phyloP scores from a whole-genome alignment of 352 stramenopile species.

The Elongisporangium anandrum region DNA sequence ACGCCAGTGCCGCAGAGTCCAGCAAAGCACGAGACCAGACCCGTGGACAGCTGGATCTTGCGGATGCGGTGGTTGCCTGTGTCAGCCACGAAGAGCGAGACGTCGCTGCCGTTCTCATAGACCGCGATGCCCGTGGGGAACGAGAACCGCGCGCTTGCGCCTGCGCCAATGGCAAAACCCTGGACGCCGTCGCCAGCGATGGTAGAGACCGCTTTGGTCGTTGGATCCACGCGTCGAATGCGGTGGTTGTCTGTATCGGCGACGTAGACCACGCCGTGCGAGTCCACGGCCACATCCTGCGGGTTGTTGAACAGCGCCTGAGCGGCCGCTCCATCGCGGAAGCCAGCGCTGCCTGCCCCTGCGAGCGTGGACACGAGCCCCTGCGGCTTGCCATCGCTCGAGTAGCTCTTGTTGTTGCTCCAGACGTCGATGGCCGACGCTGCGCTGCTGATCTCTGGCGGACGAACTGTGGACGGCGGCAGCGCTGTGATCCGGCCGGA shows the following conservation, averaged over 20 bases:
- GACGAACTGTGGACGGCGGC: slow-evolving; percentile 16
- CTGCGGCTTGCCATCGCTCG: slow-evolving; percentile 67
- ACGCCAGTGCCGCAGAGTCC: slow-evolving; percentile 82
- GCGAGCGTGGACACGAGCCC: slow-evolving; percentile 89
- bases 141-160: slow-evolving; percentile 42
- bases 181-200: slow-evolving; percentile 48
- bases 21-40: slow-evolving; percentile 82
- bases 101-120: slow-evolving; percentile 31
- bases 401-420: slow-evolving; percentile 37
- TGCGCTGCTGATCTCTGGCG: background rate
- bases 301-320: slow-evolving; percentile 88
- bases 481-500: slow-evolving; percentile 25
- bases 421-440: slow-evolving; percentile 62
- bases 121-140: slow-evolving; percentile 69
- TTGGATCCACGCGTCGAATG: slow-evolving; percentile 79
- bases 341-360: slow-evolving; percentile 72
- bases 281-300: slow-evolving; percentile 90
- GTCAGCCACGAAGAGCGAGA: slow-evolving; percentile 69
- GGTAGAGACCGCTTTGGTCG: slow-evolving; percentile 37
- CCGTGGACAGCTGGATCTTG: slow-evolving; percentile 34
- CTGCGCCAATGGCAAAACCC: slow-evolving; percentile 40
- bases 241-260: slow-evolving; percentile 94
- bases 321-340: slow-evolving; percentile 56
- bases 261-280: slow-evolving; percentile 91
- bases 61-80: slow-evolving; percentile 84